Percentiles rank a stretch among this genome's conserved stretches.
phyloP scores from a whole-genome alignment of 1,284 basidiomycete species.

The Polyporus tsugae region DNA sequence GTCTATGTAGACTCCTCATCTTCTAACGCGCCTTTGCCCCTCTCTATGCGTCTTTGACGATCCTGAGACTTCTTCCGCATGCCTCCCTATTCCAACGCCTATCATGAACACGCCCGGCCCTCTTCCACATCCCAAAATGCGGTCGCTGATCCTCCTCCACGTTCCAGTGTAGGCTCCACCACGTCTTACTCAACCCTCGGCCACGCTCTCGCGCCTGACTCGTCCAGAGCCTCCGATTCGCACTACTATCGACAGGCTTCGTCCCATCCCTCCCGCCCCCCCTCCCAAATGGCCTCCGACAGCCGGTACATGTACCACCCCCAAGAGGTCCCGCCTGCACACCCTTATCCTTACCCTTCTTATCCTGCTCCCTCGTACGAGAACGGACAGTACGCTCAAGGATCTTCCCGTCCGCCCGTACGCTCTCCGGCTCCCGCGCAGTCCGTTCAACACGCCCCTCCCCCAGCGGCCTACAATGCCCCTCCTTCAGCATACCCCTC shows the following conservation, averaged over 20 bases:
- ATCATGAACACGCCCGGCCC: conserved; percentile 39
- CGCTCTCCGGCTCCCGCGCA: conserved; percentile 51
- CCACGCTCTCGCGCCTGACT: conserved; percentile 40
- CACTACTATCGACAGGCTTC: conserved; percentile 23
- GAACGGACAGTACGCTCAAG: conserved; percentile 46
- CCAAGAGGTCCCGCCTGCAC: conserved; percentile 48
- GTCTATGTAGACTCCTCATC: conserved; percentile 16
- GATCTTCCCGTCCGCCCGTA: conserved; percentile 46
- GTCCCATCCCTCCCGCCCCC: conserved; percentile 23
- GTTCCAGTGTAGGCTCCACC: conserved; percentile 35
- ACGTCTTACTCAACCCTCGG: conserved; percentile 43
- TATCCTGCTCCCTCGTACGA: conserved; percentile 51
- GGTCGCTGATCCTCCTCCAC: conserved; percentile 33
- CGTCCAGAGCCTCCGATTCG: conserved; percentile 33
- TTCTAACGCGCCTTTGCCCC: conserved; percentile 18
- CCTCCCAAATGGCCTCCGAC: conserved; percentile 58
- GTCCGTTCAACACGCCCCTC: conserved; percentile 42
- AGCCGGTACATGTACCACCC: conserved; percentile 63
- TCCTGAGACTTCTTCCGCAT: conserved; percentile 31
- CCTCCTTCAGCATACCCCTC: conserved; percentile 38
- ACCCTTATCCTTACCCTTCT: conserved; percentile 50
- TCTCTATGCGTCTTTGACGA: conserved; percentile 21
- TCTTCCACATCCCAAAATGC: conserved; percentile 36
- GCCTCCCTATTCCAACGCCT: conserved; percentile 37
- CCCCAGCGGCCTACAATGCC: conserved; percentile 43